Evolutionary conservation across 2,329 filamentous ascomycete genomes (phyloP), one percentile per base, ranked within the genome.

Genomic region (Alternaria sp.): DNA sequence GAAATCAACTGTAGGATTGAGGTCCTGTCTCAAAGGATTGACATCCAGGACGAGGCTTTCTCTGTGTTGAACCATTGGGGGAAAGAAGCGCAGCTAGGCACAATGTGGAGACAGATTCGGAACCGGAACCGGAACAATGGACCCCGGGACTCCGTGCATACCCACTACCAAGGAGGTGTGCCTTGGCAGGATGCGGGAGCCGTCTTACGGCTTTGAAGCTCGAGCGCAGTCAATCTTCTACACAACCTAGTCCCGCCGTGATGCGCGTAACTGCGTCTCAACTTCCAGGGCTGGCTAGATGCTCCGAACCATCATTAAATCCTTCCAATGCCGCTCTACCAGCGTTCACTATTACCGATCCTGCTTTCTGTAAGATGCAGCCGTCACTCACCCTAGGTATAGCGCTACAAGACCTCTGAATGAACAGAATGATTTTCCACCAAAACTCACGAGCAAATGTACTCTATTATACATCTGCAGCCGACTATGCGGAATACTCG

Each of bases 91-190:
- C 10, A 43, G 40, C 40, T 22, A 25, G 20, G 20, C 20, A 25
- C 18, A 10, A 22, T 22, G 40, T 43, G 20, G 10, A 8, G 40
- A 43, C 20, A 9, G 11, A n/a, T 10, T 30, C 28, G 28, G 28
- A 5, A 46, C 27, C n/a, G 27, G 45, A 32, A 32, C 45, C 45
- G 45, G 45, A 48, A 48, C 28, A 48, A 48, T 48, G 45, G 18
- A 48, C 11, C 44, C 44, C 7, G n/a, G n/a, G 18, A 30, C 44
- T 20, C 27, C 27, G 27, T 48, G 28, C 28, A 48, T 32, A 10
- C 45, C 28, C 11, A 10, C 28, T 4, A 10, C 28, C 28, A 32
- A 32, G 6, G 12, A 9, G 18, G 28, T 4, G 9, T 12, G 45
- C 4, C 28, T 32, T 48, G n/a, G 45, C 28, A 18, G 7, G 6